Conservation (phyloP, 1,139 yeast genomes). For the Arxiozyma bovina region DNA sequence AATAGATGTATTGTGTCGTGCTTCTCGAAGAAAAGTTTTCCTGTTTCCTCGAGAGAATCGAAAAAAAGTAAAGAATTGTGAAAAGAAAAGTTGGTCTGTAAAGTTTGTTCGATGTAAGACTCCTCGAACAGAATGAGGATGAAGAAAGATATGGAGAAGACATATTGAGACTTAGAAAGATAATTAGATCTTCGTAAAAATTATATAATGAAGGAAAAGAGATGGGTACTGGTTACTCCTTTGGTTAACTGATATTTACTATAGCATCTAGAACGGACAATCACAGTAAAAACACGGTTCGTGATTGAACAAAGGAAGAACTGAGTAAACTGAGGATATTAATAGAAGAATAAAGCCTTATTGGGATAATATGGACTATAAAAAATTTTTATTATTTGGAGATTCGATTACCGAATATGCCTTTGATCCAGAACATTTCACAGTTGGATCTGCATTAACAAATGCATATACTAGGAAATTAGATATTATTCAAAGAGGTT, state of each 20-base stretch:
- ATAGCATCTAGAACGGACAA: not conserved
- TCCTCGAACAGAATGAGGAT: not conserved
- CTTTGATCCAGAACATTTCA: constrained; percentile 34
- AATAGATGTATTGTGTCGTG: not conserved
- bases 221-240: not conserved
- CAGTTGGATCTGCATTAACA: constrained; percentile 45
- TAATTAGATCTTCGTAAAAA: too few species aligned
- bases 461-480: constrained; percentile 42
- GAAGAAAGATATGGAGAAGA: not conserved
- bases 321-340: not conserved
- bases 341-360: constrained; percentile 17
- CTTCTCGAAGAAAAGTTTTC: too few species aligned
- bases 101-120: not conserved
- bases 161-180: not conserved
- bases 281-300: not conserved
- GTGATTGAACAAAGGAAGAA: too few species aligned
- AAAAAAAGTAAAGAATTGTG: too few species aligned
- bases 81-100: not conserved
- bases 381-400: constrained; percentile 53
- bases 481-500: constrained; percentile 55
- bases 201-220: too few species aligned
- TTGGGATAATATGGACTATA: constrained; percentile 12
- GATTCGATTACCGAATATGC: constrained; percentile 60
- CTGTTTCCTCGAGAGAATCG: not conserved
- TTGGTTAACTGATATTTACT: too few species aligned